phyloP scores from a whole-genome alignment of 805 yeast genomes.

The Saccharomyces eubayanus region DNA sequence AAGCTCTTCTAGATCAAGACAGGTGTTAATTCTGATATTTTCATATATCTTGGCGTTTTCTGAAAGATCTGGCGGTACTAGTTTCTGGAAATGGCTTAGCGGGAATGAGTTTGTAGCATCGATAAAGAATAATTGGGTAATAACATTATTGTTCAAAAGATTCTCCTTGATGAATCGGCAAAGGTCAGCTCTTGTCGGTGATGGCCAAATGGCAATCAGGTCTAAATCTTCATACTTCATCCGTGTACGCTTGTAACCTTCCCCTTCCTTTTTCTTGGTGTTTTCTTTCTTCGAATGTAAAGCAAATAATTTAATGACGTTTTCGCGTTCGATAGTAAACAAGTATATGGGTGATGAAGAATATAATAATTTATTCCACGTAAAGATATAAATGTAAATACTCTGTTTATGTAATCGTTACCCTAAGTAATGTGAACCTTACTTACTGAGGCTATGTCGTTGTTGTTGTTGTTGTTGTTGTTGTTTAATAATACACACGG shows the following conservation, averaged over 20 bases:
- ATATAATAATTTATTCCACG: not conserved
- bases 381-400: not conserved
- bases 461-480: not conserved
- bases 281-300: not conserved
- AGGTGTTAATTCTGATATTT: constrained; percentile 20
- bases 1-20: constrained; percentile 24
- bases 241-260: not conserved
- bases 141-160: constrained; percentile 2
- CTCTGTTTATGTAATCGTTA: not conserved
- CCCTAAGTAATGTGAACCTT: not conserved
- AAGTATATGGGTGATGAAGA: not conserved
- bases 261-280: not conserved
- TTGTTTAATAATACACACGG: not conserved
- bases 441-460: not conserved
- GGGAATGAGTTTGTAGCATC: constrained; percentile 29
- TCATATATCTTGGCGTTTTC: constrained; percentile 17
- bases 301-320: not conserved
- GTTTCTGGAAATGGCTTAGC: constrained; percentile 15
- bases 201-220: constrained; percentile 11
- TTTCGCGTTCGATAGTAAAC: not conserved
- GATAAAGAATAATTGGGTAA: constrained; percentile 20
- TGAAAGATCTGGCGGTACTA: constrained; percentile 11
- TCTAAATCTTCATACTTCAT: constrained; percentile 4
- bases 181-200: constrained; percentile 5
- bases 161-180: constrained; percentile 7